Evolutionary conservation across 2,329 filamentous ascomycete genomes (phyloP).

Genomic region (Canariomyces notabilis): DNA sequence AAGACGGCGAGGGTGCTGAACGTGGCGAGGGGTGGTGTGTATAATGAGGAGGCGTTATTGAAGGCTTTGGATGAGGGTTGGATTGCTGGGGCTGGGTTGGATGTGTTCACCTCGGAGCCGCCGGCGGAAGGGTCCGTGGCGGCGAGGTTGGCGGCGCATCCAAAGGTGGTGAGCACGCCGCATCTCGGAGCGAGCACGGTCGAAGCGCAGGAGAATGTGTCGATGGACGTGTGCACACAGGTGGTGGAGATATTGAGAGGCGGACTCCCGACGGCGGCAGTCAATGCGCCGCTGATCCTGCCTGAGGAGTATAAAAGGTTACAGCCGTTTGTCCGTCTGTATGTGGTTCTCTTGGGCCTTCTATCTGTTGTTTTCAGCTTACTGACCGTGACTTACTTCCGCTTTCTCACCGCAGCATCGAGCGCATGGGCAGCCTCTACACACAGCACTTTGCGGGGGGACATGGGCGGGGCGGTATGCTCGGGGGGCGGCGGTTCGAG

Average conservation of each 20-base stretch:
- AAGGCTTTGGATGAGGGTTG: conserved; percentile 64
- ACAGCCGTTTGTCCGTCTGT: conserved; percentile 67
- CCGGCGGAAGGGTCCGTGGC: conserved; percentile 51
- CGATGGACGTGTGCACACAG: conserved; percentile 76
- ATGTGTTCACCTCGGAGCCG: conserved; percentile 75
- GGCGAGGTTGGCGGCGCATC: conserved; percentile 59
- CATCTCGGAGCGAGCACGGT: conserved; percentile 75
- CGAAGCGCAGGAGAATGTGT: conserved; percentile 81
- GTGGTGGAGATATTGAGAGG: conserved; percentile 68
- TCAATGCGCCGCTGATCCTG: conserved; percentile 76
- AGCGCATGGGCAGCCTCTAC: conserved; percentile 74
- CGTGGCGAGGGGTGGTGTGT: conserved; percentile 73
- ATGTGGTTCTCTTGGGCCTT: conserved; percentile 1
- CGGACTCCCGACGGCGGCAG: conserved; percentile 67
- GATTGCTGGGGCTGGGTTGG: conserved; percentile 72
- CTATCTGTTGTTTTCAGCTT: neutral
- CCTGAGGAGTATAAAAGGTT: conserved; percentile 75
- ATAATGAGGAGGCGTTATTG: conserved; percentile 70
- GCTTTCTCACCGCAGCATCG: conserved; percentile 39
- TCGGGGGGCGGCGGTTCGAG: conserved; percentile 66
- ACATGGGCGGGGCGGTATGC: conserved; percentile 36
- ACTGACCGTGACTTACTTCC: neutral
- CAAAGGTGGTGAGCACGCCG: conserved; percentile 70
- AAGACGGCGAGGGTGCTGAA: conserved; percentile 69
- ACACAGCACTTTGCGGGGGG: conserved; percentile 63